Evolutionary conservation across 1,139 yeast species (phyloP).

Genomic region (Candida tropicalis): DNA sequence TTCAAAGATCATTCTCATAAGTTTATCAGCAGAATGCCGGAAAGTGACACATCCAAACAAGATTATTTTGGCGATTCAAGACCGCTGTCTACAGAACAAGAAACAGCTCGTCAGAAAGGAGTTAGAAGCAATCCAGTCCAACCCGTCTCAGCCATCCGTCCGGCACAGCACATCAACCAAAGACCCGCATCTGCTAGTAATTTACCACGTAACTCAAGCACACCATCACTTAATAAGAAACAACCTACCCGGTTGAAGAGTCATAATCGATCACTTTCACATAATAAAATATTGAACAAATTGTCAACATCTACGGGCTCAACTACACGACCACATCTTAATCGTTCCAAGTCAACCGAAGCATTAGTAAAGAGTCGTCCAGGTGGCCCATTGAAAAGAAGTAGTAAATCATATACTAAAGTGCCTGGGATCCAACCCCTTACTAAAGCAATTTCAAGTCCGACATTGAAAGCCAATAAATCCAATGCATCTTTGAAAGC

Average conservation of each 20-base stretch:
- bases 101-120: slow-evolving; percentile 11
- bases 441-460: slow-evolving; percentile 40
- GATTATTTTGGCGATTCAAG: neutral
- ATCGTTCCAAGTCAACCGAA: slow-evolving; percentile 48
- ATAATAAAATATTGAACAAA: slow-evolving; percentile 29
- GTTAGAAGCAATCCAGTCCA: slow-evolving; percentile 4
- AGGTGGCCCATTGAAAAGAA: slow-evolving; percentile 32
- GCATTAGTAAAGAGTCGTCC: slow-evolving; percentile 32
- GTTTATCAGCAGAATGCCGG: neutral
- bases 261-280: slow-evolving; percentile 37
- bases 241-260: slow-evolving; percentile 12
- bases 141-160: slow-evolving; percentile 5
- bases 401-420: slow-evolving; percentile 41
- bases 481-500: slow-evolving; percentile 41
- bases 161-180: slow-evolving; percentile 9
- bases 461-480: slow-evolving; percentile 32
- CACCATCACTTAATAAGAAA: slow-evolving; percentile 10
- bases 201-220: slow-evolving; percentile 11
- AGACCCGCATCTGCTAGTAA: slow-evolving; percentile 15
- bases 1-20: too few relatives aligned
- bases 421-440: slow-evolving; percentile 41
- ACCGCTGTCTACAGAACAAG: slow-evolving; percentile 11
- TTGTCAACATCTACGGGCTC: slow-evolving; percentile 18
- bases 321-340: slow-evolving; percentile 33
- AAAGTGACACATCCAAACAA: neutral